These are phyloP conservation scores for Zasmidium cellare DNA, from an alignment of 2,329 filamentous ascomycete species.

Conservation along the genomic window DNA sequence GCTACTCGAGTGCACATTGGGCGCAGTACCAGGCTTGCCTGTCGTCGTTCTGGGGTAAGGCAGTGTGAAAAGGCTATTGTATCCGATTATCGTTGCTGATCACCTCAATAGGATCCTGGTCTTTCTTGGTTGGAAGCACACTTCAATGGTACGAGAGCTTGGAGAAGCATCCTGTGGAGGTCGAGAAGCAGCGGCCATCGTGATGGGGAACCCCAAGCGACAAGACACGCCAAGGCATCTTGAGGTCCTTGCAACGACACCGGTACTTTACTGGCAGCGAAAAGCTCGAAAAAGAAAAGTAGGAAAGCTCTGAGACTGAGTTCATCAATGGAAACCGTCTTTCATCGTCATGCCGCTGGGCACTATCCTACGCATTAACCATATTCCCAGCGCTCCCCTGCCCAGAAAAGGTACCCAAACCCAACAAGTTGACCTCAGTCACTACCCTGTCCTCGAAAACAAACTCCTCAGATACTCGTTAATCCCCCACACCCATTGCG, in stretches of 20 bases:
- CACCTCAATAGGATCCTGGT: constrained; percentile 18
- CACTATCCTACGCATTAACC: too few species aligned
- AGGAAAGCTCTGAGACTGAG: too few species aligned
- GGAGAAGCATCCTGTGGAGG: constrained; percentile 4
- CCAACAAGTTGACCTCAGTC: too few species aligned
- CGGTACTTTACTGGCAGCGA: not conserved
- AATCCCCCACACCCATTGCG: too few species aligned
- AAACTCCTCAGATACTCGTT: too few species aligned
- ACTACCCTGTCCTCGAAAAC: too few species aligned
- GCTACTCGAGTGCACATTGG: constrained; percentile 26
- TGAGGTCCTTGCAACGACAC: not conserved
- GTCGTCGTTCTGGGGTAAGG: constrained; percentile 27
- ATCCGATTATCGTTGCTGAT: not conserved
- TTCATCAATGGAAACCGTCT: too few species aligned
- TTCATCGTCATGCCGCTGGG: too few species aligned
- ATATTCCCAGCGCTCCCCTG: too few species aligned
- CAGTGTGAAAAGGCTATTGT: not conserved
- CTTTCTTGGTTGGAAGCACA: constrained; percentile 31
- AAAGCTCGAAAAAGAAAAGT: too few species aligned
- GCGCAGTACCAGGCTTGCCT: constrained; percentile 25
- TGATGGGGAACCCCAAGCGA: not conserved
- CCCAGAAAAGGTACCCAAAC: too few species aligned
- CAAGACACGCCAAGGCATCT: not conserved
- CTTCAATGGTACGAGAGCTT: constrained; percentile 32
- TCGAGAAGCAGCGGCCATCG: not conserved